These are phyloP conservation scores for Tulasnella sp. DNA, from an alignment of 768 basidiomycete genomes.

Conservation along the genomic window DNA sequence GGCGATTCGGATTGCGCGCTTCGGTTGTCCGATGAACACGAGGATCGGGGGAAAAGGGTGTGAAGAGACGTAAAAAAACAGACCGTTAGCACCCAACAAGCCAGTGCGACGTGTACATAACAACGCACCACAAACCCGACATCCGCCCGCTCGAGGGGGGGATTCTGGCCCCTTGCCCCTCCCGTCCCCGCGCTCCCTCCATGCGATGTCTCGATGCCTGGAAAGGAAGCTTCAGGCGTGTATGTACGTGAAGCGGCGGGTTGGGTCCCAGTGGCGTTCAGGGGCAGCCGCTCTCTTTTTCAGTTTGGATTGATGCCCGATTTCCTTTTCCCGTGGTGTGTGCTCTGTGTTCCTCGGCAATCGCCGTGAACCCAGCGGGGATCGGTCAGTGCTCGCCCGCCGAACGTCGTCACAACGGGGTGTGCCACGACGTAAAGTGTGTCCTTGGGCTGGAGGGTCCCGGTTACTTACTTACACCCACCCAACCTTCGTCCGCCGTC, in stretches of 20 bases:
- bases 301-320: too few species aligned
- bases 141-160: background rate
- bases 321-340: too few species aligned
- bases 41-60: background rate
- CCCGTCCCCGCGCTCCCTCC: background rate
- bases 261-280: background rate
- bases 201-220: background rate
- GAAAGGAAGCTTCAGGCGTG: background rate
- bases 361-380: too few species aligned
- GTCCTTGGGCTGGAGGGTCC: background rate
- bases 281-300: background rate
- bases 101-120: background rate
- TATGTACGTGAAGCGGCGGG: background rate
- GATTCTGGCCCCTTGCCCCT: background rate
- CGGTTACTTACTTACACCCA: background rate
- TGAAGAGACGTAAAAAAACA: constrained; percentile 3
- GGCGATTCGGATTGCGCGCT: background rate
- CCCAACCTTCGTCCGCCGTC: background rate
- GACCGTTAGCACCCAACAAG: too few species aligned
- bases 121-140: background rate
- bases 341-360: too few species aligned
- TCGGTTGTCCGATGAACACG: background rate
- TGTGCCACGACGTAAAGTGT: background rate
- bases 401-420: too few species aligned
- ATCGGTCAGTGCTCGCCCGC: too few species aligned